phyloP scores from a whole-genome alignment of 495 filamentous ascomycete species.

The Penicillium parvum region DNA sequence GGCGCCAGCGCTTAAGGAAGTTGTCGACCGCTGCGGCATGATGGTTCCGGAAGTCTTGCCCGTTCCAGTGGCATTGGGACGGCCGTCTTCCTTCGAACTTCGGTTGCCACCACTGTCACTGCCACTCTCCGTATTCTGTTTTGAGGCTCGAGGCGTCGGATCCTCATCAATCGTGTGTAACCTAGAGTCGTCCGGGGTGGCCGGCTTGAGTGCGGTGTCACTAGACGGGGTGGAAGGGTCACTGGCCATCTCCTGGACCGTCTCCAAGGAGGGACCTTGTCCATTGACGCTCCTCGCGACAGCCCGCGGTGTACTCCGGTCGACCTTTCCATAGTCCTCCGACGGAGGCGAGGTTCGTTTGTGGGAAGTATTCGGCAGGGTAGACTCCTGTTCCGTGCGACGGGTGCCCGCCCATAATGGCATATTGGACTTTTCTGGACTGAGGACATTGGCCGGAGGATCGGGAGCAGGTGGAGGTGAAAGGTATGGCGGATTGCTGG shows the following conservation, averaged over 20 bases:
- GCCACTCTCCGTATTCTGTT: slow-evolving; percentile 40
- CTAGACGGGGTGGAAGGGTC: slow-evolving; percentile 68
- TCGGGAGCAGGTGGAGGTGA: slow-evolving; percentile 50
- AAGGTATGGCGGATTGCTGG: slow-evolving; percentile 54
- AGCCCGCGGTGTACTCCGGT: slow-evolving; percentile 33
- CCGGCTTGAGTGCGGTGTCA: slow-evolving; percentile 37
- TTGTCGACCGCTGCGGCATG: slow-evolving; percentile 46
- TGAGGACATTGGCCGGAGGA: slow-evolving; percentile 52
- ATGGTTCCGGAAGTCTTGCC: slow-evolving; percentile 25
- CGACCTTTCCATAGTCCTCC: slow-evolving; percentile 33
- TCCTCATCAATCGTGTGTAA: slow-evolving; percentile 43
- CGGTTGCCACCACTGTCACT: slow-evolving; percentile 49
- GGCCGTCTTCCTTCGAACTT: slow-evolving; percentile 37
- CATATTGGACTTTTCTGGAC: slow-evolving; percentile 60
- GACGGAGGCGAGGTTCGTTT: slow-evolving; percentile 31
- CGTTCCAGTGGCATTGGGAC: slow-evolving; percentile 23
- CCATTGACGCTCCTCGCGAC: slow-evolving; percentile 60
- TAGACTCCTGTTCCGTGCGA: slow-evolving; percentile 36
- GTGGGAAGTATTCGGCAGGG: slow-evolving; percentile 40
- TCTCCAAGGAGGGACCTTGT: slow-evolving; percentile 71
- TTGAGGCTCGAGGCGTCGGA: slow-evolving; percentile 28
- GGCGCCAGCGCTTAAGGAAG: slow-evolving; percentile 41
- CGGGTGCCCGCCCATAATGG: slow-evolving; percentile 55
- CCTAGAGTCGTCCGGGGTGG: slow-evolving; percentile 27
- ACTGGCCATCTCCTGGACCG: slow-evolving; percentile 83